Evolutionary conservation across 208 protist species (phyloP).

Genomic region (Trypanosoma scelopori): DNA sequence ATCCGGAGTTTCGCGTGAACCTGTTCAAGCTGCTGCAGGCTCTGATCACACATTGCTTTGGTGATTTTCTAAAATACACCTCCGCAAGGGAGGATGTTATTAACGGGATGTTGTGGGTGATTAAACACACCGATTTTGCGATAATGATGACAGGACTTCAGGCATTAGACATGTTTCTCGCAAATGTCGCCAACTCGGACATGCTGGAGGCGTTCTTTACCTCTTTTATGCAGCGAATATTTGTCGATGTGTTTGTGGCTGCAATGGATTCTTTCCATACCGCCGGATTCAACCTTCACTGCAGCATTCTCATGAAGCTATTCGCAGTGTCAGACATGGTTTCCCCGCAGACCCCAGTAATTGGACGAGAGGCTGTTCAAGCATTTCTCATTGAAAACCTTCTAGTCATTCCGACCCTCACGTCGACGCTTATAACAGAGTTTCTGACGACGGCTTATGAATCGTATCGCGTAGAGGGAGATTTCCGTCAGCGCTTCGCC

Average conservation of each 20-base stretch:
- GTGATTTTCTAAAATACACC: constrained; percentile 72
- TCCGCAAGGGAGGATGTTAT: constrained; percentile 84
- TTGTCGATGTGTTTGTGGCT: constrained; percentile 79
- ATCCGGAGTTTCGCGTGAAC: constrained; percentile 96
- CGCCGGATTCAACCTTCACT: constrained; percentile 75
- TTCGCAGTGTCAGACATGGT: constrained; percentile 69
- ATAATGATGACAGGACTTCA: constrained; percentile 91
- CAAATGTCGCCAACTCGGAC: constrained; percentile 59
- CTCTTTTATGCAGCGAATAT: constrained; percentile 75
- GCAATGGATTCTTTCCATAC: constrained; percentile 84
- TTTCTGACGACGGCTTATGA: constrained; percentile 67
- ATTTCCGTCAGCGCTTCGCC: constrained; percentile 55
- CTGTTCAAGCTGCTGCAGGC: constrained; percentile 97
- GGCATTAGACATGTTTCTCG: constrained; percentile 93
- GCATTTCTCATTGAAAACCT: constrained; percentile 62
- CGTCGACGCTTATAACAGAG: constrained; percentile 32
- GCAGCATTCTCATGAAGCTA: constrained; percentile 70
- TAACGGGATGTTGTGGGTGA: constrained; percentile 96
- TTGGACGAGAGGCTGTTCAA: constrained; percentile 58
- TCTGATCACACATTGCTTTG: constrained; percentile 95
- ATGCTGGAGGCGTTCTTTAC: constrained; percentile 69
- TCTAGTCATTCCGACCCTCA: constrained; percentile 67
- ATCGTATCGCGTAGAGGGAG: constrained; percentile 31
- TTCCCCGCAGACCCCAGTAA: constrained; percentile 37
- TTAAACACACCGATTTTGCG: constrained; percentile 97